Percentiles rank a stretch among this genome's conserved stretches.
phyloP scores from a whole-genome alignment of 2,329 filamentous ascomycete genomes.

The Trichoderma gracile region DNA sequence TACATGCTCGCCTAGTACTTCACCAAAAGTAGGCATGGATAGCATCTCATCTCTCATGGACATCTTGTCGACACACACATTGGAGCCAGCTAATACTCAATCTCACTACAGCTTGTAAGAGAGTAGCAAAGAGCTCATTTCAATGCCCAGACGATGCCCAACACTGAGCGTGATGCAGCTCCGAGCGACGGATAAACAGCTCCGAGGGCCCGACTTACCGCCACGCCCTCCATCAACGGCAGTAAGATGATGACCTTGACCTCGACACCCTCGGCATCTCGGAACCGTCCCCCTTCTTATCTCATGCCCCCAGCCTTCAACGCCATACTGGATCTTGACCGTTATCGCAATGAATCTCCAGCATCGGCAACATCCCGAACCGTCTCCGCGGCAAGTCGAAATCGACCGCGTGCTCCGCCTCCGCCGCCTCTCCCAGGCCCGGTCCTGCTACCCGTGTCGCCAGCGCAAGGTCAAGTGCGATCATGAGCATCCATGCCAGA shows the following conservation, averaged over 20 bases:
- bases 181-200: neutral
- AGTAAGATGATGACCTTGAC: neutral
- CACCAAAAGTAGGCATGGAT: neutral
- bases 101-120: too few relatives aligned
- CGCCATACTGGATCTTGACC: neutral
- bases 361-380: too few relatives aligned
- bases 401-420: constrained; percentile 19
- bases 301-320: neutral
- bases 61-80: neutral
- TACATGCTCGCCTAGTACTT: constrained; percentile 3
- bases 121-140: too few relatives aligned
- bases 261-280: neutral
- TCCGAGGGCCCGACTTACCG: constrained; percentile 6
- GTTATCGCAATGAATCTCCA: neutral
- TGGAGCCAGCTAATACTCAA: neutral
- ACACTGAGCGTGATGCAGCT: too few relatives aligned
- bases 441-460: constrained; percentile 23
- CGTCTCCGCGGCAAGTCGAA: neutral
- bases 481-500: constrained; percentile 19
- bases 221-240: neutral
- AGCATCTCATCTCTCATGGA: accelerated
- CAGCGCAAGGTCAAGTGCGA: constrained; percentile 25
- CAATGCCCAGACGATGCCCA: neutral
- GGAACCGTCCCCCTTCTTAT: neutral
- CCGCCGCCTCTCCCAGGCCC: constrained; percentile 9